Percentiles rank a stretch among this genome's conserved stretches.
These are phyloP conservation scores for Nicotiana rustica DNA, from an alignment of 305 asterid species.

Conservation along the genomic window DNA sequence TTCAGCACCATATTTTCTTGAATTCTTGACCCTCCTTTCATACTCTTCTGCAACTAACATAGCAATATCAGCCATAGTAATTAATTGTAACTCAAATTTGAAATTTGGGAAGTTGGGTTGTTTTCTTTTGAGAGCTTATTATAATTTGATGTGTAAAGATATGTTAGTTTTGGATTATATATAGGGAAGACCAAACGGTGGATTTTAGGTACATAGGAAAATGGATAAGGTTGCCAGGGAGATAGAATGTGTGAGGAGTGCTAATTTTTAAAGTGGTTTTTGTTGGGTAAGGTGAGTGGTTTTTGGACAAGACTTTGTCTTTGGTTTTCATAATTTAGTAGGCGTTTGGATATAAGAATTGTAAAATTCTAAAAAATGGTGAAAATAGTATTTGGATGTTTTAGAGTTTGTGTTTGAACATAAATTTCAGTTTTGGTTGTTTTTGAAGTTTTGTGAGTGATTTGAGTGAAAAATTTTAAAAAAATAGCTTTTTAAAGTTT, in stretches of 20 bases:
- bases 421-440: too few relatives aligned
- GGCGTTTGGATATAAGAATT: too few relatives aligned
- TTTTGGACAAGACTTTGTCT: background rate
- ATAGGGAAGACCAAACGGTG: background rate
- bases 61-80: slow-evolving; percentile 45
- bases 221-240: slow-evolving; percentile 38
- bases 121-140: background rate
- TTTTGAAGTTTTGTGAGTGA: too few relatives aligned
- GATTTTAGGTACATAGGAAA: background rate
- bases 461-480: too few relatives aligned
- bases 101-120: background rate
- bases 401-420: too few relatives aligned
- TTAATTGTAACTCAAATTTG: background rate
- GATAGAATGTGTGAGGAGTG: background rate
- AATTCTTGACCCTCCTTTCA: slow-evolving; percentile 43
- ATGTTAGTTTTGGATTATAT: background rate
- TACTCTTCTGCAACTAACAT: slow-evolving; percentile 47
- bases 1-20: slow-evolving; percentile 37
- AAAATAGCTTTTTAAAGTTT: too few relatives aligned
- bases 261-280: slow-evolving; percentile 20
- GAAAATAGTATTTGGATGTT: too few relatives aligned
- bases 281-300: background rate
- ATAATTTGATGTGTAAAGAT: background rate
- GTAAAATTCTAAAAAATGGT: too few relatives aligned
- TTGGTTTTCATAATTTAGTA: slow-evolving; percentile 2